Percentiles rank a stretch among this genome's conserved stretches.
phyloP scores from a whole-genome alignment of 2,329 filamentous ascomycete species.

The Paecilomyces fulvus region DNA sequence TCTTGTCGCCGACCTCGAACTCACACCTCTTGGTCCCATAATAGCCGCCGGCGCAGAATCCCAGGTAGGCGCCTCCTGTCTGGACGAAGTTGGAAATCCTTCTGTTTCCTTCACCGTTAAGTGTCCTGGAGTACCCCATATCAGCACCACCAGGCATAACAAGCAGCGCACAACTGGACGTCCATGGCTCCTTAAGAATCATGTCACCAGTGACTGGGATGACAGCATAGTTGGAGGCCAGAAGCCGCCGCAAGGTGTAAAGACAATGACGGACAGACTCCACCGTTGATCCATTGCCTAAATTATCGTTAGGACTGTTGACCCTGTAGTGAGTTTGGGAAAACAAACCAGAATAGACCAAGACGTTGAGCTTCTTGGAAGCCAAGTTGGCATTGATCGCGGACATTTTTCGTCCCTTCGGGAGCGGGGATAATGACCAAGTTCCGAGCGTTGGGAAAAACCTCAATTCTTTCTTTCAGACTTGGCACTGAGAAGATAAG shows the following conservation, averaged over 20 bases:
- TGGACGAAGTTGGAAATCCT: constrained; percentile 79
- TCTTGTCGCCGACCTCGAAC: constrained; percentile 77
- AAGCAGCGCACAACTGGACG: constrained; percentile 73
- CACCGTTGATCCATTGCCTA: constrained; percentile 75
- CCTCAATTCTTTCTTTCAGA: neutral
- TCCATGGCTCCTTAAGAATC: constrained; percentile 87
- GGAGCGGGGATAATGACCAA: neutral
- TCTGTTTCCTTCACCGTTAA: constrained; percentile 83
- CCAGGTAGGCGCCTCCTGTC: constrained; percentile 75
- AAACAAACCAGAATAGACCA: constrained; percentile 76
- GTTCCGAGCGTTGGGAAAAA: neutral
- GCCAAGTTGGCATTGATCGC: constrained; percentile 43
- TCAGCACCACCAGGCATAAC: constrained; percentile 95
- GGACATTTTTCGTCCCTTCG: constrained; percentile 16
- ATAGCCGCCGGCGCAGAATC: constrained; percentile 91
- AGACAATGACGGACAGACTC: constrained; percentile 87
- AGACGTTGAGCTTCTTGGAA: constrained; percentile 69
- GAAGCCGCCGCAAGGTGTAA: constrained; percentile 73
- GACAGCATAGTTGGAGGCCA: constrained; percentile 87
- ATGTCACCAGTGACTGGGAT: constrained; percentile 71
- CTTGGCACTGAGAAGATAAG: neutral
- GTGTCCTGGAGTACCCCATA: constrained; percentile 74
- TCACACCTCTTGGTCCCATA: constrained; percentile 77
- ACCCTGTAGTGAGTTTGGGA: constrained; percentile 16
- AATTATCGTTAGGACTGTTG: constrained; percentile 20